Evolutionary conservation across 257 asterid species (phyloP).

Genomic region (Solanum dulcamara): DNA sequence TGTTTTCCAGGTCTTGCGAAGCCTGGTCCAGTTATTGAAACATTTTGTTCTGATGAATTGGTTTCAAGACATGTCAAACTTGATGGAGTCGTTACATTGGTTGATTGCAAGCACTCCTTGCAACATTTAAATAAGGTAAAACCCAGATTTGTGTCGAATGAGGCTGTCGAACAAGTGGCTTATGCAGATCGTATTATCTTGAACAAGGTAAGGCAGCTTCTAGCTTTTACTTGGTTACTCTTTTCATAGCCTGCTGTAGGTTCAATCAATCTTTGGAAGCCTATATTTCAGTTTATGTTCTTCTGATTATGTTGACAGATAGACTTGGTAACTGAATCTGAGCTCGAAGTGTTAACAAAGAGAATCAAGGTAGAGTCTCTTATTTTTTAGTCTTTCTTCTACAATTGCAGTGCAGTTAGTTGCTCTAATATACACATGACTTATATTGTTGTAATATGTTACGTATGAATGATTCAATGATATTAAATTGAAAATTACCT

Average conservation of each 20-base stretch:
- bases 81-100: conserved; percentile 94
- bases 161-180: conserved; percentile 96
- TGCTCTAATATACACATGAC: background rate
- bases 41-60: conserved; percentile 80
- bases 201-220: conserved; percentile 40
- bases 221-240: background rate
- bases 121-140: conserved; percentile 76
- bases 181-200: conserved; percentile 88
- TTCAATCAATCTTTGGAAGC: background rate
- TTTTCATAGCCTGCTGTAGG: background rate
- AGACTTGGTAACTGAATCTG: conserved; percentile 70
- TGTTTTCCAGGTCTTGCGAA: conserved; percentile 81
- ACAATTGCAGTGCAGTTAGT: background rate
- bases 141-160: conserved; percentile 95
- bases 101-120: conserved; percentile 66
- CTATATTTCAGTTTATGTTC: conserved; percentile 1
- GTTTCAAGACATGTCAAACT: conserved; percentile 81
- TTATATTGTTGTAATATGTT: background rate
- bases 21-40: conserved; percentile 97
- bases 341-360: conserved; percentile 49
- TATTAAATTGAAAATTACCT: background rate
- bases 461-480: background rate
- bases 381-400: background rate
- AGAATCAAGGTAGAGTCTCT: conserved; percentile 50
- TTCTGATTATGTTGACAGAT: conserved; percentile 42